Evolutionary conservation across 805 yeast genomes (phyloP), one percentile per base, ranked within the genome.

Genomic region (Wickerhamiella spandovensis): DNA sequence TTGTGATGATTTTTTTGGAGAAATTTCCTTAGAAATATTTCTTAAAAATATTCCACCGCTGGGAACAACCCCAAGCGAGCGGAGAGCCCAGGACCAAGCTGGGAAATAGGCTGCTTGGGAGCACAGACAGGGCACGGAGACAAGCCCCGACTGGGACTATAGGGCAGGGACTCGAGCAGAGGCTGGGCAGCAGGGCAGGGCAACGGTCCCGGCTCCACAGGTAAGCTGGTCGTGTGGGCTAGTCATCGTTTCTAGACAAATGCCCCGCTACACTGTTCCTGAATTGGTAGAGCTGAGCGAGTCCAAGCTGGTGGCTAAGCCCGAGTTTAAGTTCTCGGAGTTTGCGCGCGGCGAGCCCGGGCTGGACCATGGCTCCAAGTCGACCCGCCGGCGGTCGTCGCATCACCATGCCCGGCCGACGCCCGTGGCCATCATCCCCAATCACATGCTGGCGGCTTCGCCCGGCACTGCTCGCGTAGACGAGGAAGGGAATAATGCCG

Each of bases 251-350:
- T 17, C 18, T 20, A 22, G 15, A 28, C 23, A 12, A 18, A 64
- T 64, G 67, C 62, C 67, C 13, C 48, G 46, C 44, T 65, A 64
- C 57, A 52, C 64, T 18, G 32, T 57, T 24, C 58, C 56, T 46
- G 56, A 58, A 50, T 55, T 64, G 51, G 51, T 53, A 22, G 53
- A 49, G 20, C 51, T 64, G 48, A 54, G 59, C 45, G 48, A 55
- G 43, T 57, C 63, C 18, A 59, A 55, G 41, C 55, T 62, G 44
- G 62, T 61, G 18, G 38, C 51, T 42, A 48, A 56, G 47, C 67
- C 67, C 24, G 62, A 60, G 48, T 61, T 64, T 50, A 51, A 51
- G 42, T 58, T 58, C 58, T 51, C 52, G 54, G 58, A 54, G 46
- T 55, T 58, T 48, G 60, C 52, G 48, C 53, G 49, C 44, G 60